Base-by-base conservation (phyloP, 1,284 basidiomycete genomes). In the Moesziomyces sp. region DNA sequence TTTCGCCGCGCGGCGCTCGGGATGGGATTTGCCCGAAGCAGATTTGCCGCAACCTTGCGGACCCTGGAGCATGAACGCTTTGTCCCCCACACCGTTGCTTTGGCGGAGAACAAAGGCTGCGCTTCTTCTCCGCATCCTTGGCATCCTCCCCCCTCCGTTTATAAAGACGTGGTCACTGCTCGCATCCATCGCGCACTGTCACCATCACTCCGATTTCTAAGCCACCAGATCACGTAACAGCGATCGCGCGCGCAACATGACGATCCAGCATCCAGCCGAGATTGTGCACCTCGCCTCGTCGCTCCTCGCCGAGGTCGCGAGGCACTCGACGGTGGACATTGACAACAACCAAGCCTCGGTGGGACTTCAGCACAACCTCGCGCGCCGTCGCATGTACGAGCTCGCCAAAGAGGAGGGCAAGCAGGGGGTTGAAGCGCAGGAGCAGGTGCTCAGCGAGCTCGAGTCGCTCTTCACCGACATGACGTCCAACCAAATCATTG, bases 401-500 rank as follows among this genome's bases (percentile, higher is more conserved):
- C 51, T 66, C 26, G 24, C 43, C 18, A 21, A 50, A 14, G 45
- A 34, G 16, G 38, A 28, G 2, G 21, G 18, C 30, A 28, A 16
- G 18, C 11, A 18, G 18, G 11, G 6, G 5, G 26, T 28, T 14
- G 16, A 47, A 7, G 43, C 35, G 16, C 46, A 59, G 19, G 21
- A 55, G 52, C 63, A 59, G 46, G 57, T 51, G 9, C 16, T 47
- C 13, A 30, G n/a, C 43, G 63, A 66, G 21, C 55, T 66, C 43
- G 19, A 44, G 14, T 59, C 63, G 23, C 45, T 66, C 30, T 66
- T 66, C 44, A 38, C 38, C 13, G 63, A 66, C 48, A 66, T 66
- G 63, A 66, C 52, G 6, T 66, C 63, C 9, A 66, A 66, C 45
- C 63, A 66, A 38, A 58, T 66, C 52, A 66, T 66, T 38, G 63